These are phyloP conservation scores for Brassica napus DNA, from an alignment of 345 rosid genomes.

Conservation along the genomic window DNA sequence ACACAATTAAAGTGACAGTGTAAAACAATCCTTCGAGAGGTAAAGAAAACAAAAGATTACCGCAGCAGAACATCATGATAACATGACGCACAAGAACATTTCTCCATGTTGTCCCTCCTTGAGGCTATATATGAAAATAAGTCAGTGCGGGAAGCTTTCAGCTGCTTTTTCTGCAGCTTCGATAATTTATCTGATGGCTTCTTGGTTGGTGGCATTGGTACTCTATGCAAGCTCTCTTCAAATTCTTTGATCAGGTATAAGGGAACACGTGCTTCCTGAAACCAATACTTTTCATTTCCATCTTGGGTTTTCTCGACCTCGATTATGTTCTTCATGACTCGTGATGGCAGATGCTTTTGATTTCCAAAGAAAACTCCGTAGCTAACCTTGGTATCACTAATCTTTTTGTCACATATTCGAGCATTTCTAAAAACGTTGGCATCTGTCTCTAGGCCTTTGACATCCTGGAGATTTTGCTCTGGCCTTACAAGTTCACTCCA, in stretches of 20 bases:
- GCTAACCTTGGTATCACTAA: slow-evolving; percentile 52
- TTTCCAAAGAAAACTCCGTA: slow-evolving; percentile 80
- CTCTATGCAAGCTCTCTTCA: slow-evolving; percentile 55
- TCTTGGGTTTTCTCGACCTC: slow-evolving; percentile 59
- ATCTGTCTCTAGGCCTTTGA: slow-evolving; percentile 77
- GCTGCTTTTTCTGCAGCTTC: slow-evolving; percentile 62
- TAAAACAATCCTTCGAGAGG: background rate
- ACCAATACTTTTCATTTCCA: slow-evolving; percentile 76
- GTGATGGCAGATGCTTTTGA: slow-evolving; percentile 95
- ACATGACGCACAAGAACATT: slow-evolving; percentile 77
- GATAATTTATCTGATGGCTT: slow-evolving; percentile 47
- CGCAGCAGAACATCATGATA: slow-evolving; percentile 66
- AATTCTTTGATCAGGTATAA: slow-evolving; percentile 85
- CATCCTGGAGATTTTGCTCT: slow-evolving; percentile 71
- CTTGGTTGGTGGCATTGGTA: slow-evolving; percentile 40
- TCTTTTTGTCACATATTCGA: slow-evolving; percentile 66
- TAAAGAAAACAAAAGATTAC: slow-evolving; percentile 42
- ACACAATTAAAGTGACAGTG: slow-evolving; percentile 10
- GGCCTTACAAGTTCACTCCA: slow-evolving; percentile 92
- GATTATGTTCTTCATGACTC: slow-evolving; percentile 75
- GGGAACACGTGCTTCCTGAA: slow-evolving; percentile 70
- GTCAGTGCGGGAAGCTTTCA: slow-evolving; percentile 71
- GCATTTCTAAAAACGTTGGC: slow-evolving; percentile 85
- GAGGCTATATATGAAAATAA: slow-evolving; percentile 62
- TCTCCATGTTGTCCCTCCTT: slow-evolving; percentile 69